Conservation (phyloP, 345 rosid species). For the Camelina sativa region DNA sequence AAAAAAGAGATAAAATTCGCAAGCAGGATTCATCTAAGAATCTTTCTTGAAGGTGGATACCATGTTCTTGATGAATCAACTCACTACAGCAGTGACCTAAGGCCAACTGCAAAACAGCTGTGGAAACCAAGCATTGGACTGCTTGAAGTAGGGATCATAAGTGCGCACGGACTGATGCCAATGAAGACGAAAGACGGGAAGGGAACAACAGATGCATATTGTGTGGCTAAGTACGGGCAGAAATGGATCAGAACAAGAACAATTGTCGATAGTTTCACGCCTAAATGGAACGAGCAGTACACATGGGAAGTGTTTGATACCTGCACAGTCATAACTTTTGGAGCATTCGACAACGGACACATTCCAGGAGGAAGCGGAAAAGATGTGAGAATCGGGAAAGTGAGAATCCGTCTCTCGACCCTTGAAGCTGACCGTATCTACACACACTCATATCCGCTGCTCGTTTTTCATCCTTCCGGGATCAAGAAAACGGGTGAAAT, state of each 20-base stretch:
- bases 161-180: slow-evolving; percentile 85
- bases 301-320: slow-evolving; percentile 98
- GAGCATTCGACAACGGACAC: slow-evolving; percentile 90
- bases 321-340: slow-evolving; percentile 92
- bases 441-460: slow-evolving; percentile 90
- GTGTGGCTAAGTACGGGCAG: slow-evolving; percentile 97
- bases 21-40: slow-evolving; percentile 82
- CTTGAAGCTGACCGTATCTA: slow-evolving; percentile 91
- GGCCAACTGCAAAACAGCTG: slow-evolving; percentile 92
- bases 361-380: slow-evolving; percentile 60
- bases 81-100: slow-evolving; percentile 89
- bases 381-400: slow-evolving; percentile 88
- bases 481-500: slow-evolving; percentile 94
- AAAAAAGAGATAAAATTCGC: slow-evolving; percentile 82
- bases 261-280: slow-evolving; percentile 76
- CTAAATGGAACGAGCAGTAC: slow-evolving; percentile 97
- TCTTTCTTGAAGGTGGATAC: slow-evolving; percentile 93
- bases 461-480: slow-evolving; percentile 84
- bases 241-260: slow-evolving; percentile 98
- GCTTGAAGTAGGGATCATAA: slow-evolving; percentile 57
- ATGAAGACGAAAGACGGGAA: slow-evolving; percentile 87
- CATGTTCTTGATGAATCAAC: slow-evolving; percentile 99
- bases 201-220: slow-evolving; percentile 93
- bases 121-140: slow-evolving; percentile 83
- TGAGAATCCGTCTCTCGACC: slow-evolving; percentile 88